Evolutionary conservation across 306 rosid species (phyloP).

Genomic region (Pyrus bretschneideri): DNA sequence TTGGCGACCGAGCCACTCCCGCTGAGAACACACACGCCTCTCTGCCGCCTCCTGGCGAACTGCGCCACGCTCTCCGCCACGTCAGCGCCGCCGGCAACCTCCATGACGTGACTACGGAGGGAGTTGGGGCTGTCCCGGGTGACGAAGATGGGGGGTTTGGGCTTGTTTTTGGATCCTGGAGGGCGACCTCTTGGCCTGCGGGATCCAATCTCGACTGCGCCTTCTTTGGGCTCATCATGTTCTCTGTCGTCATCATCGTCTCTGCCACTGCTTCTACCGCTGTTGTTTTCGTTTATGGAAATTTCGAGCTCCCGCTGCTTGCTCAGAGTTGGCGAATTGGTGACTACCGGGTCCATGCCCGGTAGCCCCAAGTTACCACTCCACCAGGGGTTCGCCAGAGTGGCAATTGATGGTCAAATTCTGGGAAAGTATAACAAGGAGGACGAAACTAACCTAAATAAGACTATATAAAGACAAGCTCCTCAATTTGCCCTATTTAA

Average conservation of each 20-base stretch:
- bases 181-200: constrained; percentile 90
- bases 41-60: constrained; percentile 76
- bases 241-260: constrained; percentile 54
- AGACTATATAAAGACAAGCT: background rate
- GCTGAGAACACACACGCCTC: constrained; percentile 91
- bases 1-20: constrained; percentile 88
- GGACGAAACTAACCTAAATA: background rate
- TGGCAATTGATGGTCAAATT: constrained; percentile 13
- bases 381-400: constrained; percentile 99
- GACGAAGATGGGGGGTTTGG: constrained; percentile 86
- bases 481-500: background rate
- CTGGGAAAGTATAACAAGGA: background rate
- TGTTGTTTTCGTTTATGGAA: constrained; percentile 44
- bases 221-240: constrained; percentile 66
- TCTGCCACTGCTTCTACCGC: constrained; percentile 19
- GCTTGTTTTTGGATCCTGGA: constrained; percentile 90
- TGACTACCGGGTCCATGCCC: constrained; percentile 59
- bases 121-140: constrained; percentile 89
- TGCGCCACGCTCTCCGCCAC: constrained; percentile 79
- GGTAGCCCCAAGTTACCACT: constrained; percentile 65
- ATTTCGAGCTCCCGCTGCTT: constrained; percentile 51
- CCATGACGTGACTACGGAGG: constrained; percentile 84
- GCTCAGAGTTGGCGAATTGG: constrained; percentile 41
- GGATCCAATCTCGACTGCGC: constrained; percentile 67
- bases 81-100: constrained; percentile 81